Conservation (phyloP, 495 filamentous ascomycete species). For the Sphaerosporella brunnea region DNA sequence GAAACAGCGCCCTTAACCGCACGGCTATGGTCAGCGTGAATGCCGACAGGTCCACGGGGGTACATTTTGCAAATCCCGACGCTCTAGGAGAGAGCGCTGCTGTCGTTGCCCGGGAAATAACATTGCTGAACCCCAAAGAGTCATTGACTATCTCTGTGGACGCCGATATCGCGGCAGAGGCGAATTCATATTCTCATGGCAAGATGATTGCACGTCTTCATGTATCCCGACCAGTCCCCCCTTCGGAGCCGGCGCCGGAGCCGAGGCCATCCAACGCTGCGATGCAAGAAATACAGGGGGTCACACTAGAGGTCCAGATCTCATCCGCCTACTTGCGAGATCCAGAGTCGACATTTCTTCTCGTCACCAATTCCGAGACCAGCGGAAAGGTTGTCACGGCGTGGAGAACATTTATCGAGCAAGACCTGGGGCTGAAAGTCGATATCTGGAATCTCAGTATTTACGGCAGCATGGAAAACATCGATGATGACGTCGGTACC, state of each 20-base stretch:
- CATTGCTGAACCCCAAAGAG: background rate
- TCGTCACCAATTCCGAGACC: conserved; percentile 18
- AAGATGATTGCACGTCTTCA: background rate
- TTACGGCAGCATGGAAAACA: conserved; percentile 14
- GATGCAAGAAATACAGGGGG: background rate
- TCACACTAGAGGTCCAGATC: conserved; percentile 10
- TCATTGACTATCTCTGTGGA: background rate
- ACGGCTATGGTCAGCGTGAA: background rate
- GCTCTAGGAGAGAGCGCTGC: background rate
- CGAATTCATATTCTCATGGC: background rate
- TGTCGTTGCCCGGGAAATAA: background rate
- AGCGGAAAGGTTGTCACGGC: conserved; percentile 8
- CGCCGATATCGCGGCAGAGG: background rate
- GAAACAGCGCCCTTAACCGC: background rate
- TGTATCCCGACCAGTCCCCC: background rate
- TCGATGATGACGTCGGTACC: background rate
- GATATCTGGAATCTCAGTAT: conserved; percentile 20
- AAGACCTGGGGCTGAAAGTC: conserved; percentile 9
- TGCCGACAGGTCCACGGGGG: background rate
- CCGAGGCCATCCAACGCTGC: background rate
- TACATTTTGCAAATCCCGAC: background rate
- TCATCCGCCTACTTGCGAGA: conserved; percentile 14
- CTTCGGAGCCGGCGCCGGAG: background rate
- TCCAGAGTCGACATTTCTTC: conserved; percentile 7
- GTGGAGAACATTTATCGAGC: conserved; percentile 3